These are phyloP conservation scores for Chlorociboria aeruginascens DNA, from an alignment of 495 filamentous ascomycete species.

Conservation along the genomic window DNA sequence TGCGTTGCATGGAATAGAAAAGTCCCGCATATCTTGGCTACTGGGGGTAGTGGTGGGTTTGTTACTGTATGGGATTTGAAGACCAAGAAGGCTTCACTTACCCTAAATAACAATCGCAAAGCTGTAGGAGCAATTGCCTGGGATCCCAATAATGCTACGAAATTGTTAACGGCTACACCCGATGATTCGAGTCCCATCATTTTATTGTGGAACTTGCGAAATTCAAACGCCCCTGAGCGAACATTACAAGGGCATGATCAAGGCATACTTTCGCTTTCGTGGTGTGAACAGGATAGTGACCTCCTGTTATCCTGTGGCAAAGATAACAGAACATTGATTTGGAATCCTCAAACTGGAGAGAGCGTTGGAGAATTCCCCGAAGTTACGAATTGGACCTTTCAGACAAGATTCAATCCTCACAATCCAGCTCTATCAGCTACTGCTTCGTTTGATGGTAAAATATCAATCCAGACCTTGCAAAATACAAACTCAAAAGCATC, in stretches of 20 bases:
- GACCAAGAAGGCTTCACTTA: slow-evolving; percentile 90
- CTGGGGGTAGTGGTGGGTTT: slow-evolving; percentile 86
- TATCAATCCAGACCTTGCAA: slow-evolving; percentile 83
- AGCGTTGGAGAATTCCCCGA: slow-evolving; percentile 86
- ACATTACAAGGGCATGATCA: slow-evolving; percentile 81
- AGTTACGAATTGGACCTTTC: slow-evolving; percentile 97
- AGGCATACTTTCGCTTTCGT: slow-evolving; percentile 87
- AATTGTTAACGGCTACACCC: slow-evolving; percentile 84
- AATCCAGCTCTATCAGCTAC: slow-evolving; percentile 88
- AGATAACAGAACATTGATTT: slow-evolving; percentile 89
- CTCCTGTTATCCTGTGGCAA: slow-evolving; percentile 90
- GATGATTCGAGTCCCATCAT: slow-evolving; percentile 84
- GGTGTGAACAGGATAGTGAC: slow-evolving; percentile 87
- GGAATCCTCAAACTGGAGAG: slow-evolving; percentile 88
- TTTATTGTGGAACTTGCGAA: slow-evolving; percentile 86
- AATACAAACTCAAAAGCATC: slow-evolving; percentile 64
- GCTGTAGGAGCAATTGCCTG: slow-evolving; percentile 91
- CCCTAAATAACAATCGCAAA: slow-evolving; percentile 90
- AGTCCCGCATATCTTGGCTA: slow-evolving; percentile 90
- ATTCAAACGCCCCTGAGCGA: slow-evolving; percentile 89
- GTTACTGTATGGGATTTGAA: slow-evolving; percentile 99
- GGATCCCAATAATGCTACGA: slow-evolving; percentile 91
- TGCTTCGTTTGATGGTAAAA: slow-evolving; percentile 93
- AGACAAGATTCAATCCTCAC: slow-evolving; percentile 85
- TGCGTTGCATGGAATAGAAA: slow-evolving; percentile 98